A percentile compares a stretch with the other conserved stretches of the same genome.
Conservation (phyloP, 2,329 filamentous ascomycete genomes). For the Botrytis galanthina region DNA sequence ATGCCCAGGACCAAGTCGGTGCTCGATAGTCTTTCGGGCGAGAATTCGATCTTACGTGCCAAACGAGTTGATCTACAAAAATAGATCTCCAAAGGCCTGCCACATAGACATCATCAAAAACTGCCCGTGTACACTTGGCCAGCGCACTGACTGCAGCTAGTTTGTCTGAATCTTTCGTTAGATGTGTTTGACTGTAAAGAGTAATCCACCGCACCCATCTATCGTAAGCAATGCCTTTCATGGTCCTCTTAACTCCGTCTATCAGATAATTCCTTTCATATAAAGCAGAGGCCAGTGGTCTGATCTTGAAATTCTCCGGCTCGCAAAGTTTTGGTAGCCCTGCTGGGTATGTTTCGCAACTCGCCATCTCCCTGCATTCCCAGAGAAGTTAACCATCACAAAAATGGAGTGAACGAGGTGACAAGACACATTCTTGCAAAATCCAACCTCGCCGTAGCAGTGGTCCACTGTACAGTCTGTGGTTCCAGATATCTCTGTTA, state of each 20-base stretch:
- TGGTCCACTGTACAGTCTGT: neutral
- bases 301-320: neutral
- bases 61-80: neutral
- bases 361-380: conserved; percentile 15
- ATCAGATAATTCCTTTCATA: neutral
- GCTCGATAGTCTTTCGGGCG: neutral
- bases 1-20: conserved; percentile 15
- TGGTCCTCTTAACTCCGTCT: too few relatives aligned
- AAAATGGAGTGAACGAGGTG: conserved; percentile 25
- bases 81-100: conserved; percentile 5
- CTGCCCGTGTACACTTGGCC: neutral
- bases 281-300: too few relatives aligned
- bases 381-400: conserved; percentile 17
- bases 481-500: accelerated
- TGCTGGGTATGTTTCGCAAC: neutral
- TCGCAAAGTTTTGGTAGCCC: neutral
- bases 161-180: neutral
- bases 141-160: conserved; percentile 2
- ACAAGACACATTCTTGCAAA: conserved; percentile 27
- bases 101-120: neutral
- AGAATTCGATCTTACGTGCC: accelerated
- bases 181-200: neutral
- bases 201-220: neutral
- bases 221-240: neutral
- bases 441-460: conserved; percentile 24